Percentiles rank a stretch among this genome's conserved stretches.
phyloP scores from a whole-genome alignment of 495 filamentous ascomycete species.

The Chaetomium fimeti region DNA sequence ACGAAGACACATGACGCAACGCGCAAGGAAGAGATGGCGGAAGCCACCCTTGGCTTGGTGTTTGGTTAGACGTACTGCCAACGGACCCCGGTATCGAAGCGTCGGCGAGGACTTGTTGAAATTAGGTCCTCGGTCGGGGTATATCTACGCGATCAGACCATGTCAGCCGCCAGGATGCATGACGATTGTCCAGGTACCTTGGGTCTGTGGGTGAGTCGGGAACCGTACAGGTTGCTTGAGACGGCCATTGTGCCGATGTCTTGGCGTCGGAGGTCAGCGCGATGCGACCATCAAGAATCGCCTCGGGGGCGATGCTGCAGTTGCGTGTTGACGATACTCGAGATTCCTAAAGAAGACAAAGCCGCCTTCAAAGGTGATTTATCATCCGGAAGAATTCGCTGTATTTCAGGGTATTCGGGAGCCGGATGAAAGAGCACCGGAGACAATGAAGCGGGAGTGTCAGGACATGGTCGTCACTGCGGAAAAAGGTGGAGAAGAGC shows the following conservation, averaged over 20 bases:
- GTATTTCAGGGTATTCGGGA: background rate
- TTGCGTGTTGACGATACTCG: background rate
- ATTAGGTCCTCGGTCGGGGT: constrained; percentile 56
- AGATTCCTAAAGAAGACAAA: background rate
- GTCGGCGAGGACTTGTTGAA: constrained; percentile 64
- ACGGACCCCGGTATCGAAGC: constrained; percentile 73
- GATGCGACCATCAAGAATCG: constrained; percentile 34
- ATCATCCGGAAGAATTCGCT: background rate
- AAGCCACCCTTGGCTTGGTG: background rate
- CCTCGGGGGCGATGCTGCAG: background rate
- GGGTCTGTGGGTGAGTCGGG: background rate
- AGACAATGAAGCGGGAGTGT: background rate
- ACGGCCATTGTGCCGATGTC: constrained; percentile 48
- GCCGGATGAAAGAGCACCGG: background rate
- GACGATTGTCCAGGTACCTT: background rate
- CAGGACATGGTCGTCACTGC: constrained; percentile 4
- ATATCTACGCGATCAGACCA: constrained; percentile 30
- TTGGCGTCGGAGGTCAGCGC: constrained; percentile 28
- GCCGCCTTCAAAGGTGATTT: background rate
- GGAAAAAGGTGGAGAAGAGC: constrained; percentile 2
- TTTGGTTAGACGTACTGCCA: constrained; percentile 60
- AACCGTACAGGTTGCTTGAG: constrained; percentile 52
- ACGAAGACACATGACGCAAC: constrained; percentile 6
- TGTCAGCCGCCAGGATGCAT: constrained; percentile 13
- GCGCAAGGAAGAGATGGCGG: constrained; percentile 1